phyloP scores from a whole-genome alignment of 768 basidiomycete species.

The Phallus indusiatus region DNA sequence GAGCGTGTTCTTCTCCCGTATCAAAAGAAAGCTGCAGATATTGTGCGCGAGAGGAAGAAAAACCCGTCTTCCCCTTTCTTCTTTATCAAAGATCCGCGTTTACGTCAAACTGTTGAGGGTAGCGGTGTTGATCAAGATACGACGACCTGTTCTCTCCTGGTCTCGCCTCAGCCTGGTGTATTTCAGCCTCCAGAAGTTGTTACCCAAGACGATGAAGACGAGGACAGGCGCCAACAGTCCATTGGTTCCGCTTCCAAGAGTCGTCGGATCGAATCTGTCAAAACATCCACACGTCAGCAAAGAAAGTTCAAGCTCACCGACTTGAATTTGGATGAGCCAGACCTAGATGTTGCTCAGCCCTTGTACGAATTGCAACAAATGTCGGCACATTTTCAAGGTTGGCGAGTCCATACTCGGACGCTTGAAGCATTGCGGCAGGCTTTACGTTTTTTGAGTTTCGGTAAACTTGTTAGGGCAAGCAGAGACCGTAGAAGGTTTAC shows the following conservation, averaged over 20 bases:
- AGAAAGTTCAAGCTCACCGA: not conserved
- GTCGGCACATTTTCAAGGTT: constrained; percentile 53
- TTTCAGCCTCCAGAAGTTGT: not conserved
- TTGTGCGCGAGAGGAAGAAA: constrained; percentile 19
- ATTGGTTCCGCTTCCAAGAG: not conserved
- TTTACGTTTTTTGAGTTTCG: constrained; percentile 39
- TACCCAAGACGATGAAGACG: constrained; percentile 1
- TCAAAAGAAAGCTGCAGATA: constrained; percentile 24
- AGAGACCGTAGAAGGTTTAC: constrained; percentile 4
- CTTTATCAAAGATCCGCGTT: constrained; percentile 16
- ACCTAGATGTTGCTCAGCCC: constrained; percentile 45
- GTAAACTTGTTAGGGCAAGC: constrained; percentile 38
- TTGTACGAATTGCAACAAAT: constrained; percentile 54
- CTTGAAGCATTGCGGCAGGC: constrained; percentile 39
- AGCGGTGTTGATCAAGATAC: not conserved
- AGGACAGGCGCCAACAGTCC: not conserved
- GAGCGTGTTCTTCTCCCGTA: constrained; percentile 68
- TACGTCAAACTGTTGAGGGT: not conserved
- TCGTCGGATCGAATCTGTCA: not conserved
- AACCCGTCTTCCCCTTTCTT: constrained; percentile 32
- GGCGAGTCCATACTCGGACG: constrained; percentile 51
- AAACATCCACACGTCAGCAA: not conserved
- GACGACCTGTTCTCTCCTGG: not conserved
- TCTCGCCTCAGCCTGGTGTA: not conserved
- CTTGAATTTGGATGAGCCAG: constrained; percentile 18